Base-by-base conservation (phyloP, 2,329 filamentous ascomycete species). In the Simplicillium sp. region DNA sequence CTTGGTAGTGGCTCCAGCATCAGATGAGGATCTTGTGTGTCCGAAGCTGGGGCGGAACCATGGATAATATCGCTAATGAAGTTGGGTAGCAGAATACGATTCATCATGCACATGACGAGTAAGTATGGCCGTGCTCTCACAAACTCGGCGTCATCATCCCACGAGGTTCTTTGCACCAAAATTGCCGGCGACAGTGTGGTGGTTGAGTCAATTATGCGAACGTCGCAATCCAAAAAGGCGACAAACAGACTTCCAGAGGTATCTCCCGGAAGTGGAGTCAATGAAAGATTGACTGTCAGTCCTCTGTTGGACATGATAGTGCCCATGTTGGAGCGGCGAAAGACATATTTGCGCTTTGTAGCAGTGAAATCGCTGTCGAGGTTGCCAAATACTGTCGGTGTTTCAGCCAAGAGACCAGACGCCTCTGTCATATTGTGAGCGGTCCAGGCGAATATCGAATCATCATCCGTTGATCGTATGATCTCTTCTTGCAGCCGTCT, bases 401-500 rank as follows among this genome's bases (percentile, higher is more conserved):
- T 49, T 14, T 50, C 46, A 3, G 54, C 54, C 31, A 57, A 42
- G 9, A 57, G 46, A 7, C 54, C 53, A 48, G 52, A 56, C 29
- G 46, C 53, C n/a, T 51, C 38, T 36, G 47, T 46, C 3, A 41
- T 44, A 16, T 38, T 41, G 17, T 40, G 39, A 13, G 44, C 44
- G 7, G 46, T 44, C 54, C 54, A 56, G 2, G 52, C 54, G n/a
- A 50, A 57, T 11, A 57, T 52, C 13, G 54, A 53, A 12, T 57
- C 54, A 25, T 58, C 54, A 11, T 51, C 48, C 1, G 50, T 54
- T 4, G 54, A 54, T 17, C 48, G 52, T n/a, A 50, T 38, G 11
- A 54, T 53, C 4, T 50, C 49, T 17, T 54, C 45, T 17, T 54
- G 49, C 4, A 54, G 45, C 4, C 52, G 50, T 2, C 43, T 11